Evolutionary conservation across 176 grass and related monocot species (phyloP).

Genomic region (Lolium perenne): DNA sequence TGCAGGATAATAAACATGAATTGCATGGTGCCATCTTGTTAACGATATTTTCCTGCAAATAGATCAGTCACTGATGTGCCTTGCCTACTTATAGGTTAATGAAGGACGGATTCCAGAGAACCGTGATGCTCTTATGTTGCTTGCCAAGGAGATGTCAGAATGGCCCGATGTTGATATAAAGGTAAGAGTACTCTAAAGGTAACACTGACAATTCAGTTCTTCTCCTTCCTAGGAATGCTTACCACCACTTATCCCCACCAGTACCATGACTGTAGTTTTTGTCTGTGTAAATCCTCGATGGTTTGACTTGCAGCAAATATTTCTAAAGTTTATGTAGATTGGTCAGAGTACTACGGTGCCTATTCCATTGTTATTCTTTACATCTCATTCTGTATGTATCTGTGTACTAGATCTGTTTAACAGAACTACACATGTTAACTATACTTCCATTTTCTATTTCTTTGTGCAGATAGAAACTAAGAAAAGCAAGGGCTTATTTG

Average conservation of each 20-base stretch:
- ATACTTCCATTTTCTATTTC: conserved; percentile 10
- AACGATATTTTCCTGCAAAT: background rate
- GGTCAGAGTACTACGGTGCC: background rate
- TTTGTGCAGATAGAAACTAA: conserved; percentile 63
- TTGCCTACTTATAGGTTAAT: conserved; percentile 64
- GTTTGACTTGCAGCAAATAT: conserved; percentile 12
- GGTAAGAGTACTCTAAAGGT: conserved; percentile 75
- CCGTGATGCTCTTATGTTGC: conserved; percentile 66
- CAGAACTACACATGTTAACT: background rate
- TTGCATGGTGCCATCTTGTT: background rate
- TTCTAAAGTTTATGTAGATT: conserved; percentile 15
- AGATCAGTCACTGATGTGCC: background rate
- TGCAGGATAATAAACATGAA: background rate
- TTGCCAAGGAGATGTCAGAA: conserved; percentile 90
- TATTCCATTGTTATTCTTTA: background rate
- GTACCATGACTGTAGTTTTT: background rate
- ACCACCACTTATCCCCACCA: background rate
- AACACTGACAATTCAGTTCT: conserved; percentile 21
- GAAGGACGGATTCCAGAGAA: conserved; percentile 90
- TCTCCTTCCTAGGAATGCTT: conserved; percentile 15
- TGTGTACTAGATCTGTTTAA: background rate
- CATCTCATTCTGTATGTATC: background rate
- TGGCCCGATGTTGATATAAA: conserved; percentile 93
- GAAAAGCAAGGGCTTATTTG: conserved; percentile 67
- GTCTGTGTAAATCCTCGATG: background rate